Conservation (phyloP, 257 asterid genomes). For the Paulownia fortunei region DNA sequence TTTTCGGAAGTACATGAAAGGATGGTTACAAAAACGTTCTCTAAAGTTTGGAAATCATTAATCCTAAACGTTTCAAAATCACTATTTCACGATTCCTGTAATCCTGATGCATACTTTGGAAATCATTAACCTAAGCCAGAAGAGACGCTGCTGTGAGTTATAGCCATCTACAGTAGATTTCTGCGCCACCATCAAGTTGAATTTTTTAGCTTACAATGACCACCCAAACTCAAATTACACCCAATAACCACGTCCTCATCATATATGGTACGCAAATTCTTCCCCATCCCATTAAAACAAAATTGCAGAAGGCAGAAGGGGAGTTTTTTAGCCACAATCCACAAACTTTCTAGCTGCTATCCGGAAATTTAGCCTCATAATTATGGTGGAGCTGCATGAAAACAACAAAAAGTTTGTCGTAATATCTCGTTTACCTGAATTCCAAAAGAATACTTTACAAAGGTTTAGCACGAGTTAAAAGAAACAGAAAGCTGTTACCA, state of each 20-base stretch:
- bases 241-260: not conserved
- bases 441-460: not conserved
- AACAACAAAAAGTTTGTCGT: not conserved
- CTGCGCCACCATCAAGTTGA: not conserved
- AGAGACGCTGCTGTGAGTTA: not conserved
- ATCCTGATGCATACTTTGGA: conserved; percentile 14
- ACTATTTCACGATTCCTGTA: not conserved
- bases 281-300: conserved; percentile 15
- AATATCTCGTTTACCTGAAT: not conserved
- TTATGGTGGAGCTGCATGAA: conserved; percentile 47
- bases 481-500: conserved; percentile 43
- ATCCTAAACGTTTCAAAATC: too few species aligned
- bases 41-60: too few species aligned
- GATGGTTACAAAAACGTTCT: too few species aligned
- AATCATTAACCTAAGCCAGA: not conserved
- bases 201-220: conserved; percentile 20
- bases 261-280: not conserved
- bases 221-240: conserved; percentile 8
- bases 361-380: conserved; percentile 60
- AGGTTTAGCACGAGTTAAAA: not conserved
- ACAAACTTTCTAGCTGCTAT: conserved; percentile 42
- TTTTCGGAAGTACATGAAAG: too few species aligned
- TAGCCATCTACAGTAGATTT: not conserved
- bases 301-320: not conserved
- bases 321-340: not conserved